Conservation (phyloP, 2,329 filamentous ascomycete genomes). For the Ophiognomonia clavigignenti-juglandacearum region DNA sequence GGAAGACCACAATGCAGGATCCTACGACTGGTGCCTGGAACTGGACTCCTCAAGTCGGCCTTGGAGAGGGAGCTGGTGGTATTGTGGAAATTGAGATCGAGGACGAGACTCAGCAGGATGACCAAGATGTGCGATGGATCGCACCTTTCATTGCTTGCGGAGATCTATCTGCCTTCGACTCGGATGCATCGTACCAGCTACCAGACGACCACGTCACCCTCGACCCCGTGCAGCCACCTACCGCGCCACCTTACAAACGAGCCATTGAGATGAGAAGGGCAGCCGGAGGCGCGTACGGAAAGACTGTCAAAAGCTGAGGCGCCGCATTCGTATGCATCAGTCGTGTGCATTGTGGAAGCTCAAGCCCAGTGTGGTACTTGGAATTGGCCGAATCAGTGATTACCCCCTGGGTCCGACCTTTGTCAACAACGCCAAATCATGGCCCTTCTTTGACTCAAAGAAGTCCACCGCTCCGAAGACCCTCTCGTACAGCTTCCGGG, state of each 20-base stretch:
- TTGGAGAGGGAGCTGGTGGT: conserved; percentile 22
- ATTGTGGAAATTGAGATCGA: conserved; percentile 47
- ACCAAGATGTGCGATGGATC: conserved; percentile 66
- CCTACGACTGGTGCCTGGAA: conserved; percentile 39
- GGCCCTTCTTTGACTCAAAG: conserved; percentile 2
- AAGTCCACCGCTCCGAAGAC: conserved; percentile 36
- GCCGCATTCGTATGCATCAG: background rate
- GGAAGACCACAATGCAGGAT: conserved; percentile 42
- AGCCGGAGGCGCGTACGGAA: conserved; percentile 72
- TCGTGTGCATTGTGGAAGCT: too few relatives aligned
- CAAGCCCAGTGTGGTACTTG: too few relatives aligned
- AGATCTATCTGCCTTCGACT: conserved; percentile 90
- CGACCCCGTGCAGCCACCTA: conserved; percentile 91
- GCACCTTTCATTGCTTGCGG: conserved; percentile 96
- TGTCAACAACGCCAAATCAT: conserved; percentile 28
- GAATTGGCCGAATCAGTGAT: too few relatives aligned
- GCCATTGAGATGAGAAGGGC: conserved; percentile 79
- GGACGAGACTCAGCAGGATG: conserved; percentile 31
- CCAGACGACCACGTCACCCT: conserved; percentile 82
- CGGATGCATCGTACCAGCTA: conserved; percentile 88
- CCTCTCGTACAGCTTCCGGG: conserved; percentile 40
- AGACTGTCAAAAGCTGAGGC: conserved; percentile 43
- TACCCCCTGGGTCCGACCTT: conserved; percentile 31
- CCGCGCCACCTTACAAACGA: conserved; percentile 89
- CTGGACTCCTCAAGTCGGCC: conserved; percentile 14